Base-by-base conservation (phyloP, 2,329 filamentous ascomycete genomes). In the Dactylonectria estremocensis region DNA sequence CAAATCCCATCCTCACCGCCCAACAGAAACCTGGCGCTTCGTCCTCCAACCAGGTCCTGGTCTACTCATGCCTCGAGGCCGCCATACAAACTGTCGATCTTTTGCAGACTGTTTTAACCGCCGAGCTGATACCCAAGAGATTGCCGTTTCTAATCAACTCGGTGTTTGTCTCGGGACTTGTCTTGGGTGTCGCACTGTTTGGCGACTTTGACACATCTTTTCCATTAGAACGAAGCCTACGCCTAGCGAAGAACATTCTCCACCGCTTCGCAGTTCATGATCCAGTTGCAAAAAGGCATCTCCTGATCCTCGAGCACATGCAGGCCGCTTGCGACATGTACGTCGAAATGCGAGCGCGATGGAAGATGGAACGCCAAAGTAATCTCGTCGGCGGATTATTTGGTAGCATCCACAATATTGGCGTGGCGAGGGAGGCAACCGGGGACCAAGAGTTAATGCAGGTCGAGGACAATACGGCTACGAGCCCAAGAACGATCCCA, bases 141-240 rank as follows among this genome's bases (percentile, higher is more conserved):
- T 70, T 85, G 4, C 84, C 84, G 0, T 84, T 85, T 16, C 70
- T 85, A 1, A 82, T 85, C 5, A 86, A 85, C 55, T 83, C 82
- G 2, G 79, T 82, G 3, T 85, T 86, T 66, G 80, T 84, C 6
- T 83, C 83, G 0, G 82, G 81, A 0, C 72, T 86, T 1, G 83
- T 85, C 0, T 75, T 86, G 0, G 84, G 84, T 0, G 78, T 84
- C 0, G 83, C 83, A 0, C 78, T 81, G 24, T 85, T 86, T 56
- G 83, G 82, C 0, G 83, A 86, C 61, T 80, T 85, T 2, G 82
- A 85, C 40, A 69, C 67, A 18, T 71, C 74, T 0, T 80, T 81
- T 6, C 78, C 79, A 0, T 67, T 81, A 0, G 71, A 75, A 24
- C 76, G 74, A 46, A 77, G 74, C 2, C 66, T 81, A 0, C 64